phyloP scores from a whole-genome alignment of 1,139 yeast genomes.

The Candida frijolesensis region DNA sequence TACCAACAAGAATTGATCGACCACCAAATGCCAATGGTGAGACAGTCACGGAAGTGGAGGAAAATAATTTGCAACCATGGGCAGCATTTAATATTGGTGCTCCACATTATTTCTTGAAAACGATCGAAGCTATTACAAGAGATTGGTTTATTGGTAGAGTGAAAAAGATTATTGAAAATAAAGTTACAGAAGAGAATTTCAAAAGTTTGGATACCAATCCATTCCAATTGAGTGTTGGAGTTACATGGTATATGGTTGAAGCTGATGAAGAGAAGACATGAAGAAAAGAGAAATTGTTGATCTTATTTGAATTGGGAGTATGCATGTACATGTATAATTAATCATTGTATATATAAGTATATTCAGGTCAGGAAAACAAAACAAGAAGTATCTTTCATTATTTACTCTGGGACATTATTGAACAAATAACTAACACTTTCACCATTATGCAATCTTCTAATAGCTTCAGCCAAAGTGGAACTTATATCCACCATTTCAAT shows the following conservation, averaged over 20 bases:
- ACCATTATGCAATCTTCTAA: conserved; percentile 95
- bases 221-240: conserved; percentile 48
- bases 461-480: conserved; percentile 92
- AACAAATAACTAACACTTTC: conserved; percentile 92
- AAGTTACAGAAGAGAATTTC: conserved; percentile 41
- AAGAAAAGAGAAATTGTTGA: not conserved
- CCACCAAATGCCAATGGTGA: conserved; percentile 2
- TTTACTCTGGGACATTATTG: conserved; percentile 53
- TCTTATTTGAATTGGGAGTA: not conserved
- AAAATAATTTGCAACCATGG: conserved; percentile 60
- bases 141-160: conserved; percentile 80
- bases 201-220: conserved; percentile 43
- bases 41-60: conserved; percentile 22
- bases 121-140: conserved; percentile 28
- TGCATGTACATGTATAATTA: not conserved
- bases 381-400: not conserved
- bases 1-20: conserved; percentile 70
- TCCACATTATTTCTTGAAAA: conserved; percentile 69
- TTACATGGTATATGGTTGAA: conserved; percentile 52
- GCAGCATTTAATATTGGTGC: conserved; percentile 85
- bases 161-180: conserved; percentile 46
- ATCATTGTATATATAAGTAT: no score
- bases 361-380: no score
- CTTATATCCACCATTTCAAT: conserved; percentile 83
- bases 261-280: conserved; percentile 34